phyloP scores from a whole-genome alignment of 2,329 filamentous ascomycete species.

The Mycogone perniciosa region DNA sequence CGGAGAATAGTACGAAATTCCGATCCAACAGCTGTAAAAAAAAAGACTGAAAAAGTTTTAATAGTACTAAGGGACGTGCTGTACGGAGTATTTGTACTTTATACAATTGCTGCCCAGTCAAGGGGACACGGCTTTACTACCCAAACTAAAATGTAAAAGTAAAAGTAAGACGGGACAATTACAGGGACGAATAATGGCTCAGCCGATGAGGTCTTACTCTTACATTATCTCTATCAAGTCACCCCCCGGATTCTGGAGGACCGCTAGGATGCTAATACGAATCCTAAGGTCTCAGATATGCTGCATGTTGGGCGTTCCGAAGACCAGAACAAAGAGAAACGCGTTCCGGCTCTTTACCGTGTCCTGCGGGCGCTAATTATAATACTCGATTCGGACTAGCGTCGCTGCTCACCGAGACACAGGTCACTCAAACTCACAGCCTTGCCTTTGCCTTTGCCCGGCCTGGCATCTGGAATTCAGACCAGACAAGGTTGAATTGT shows the following conservation, averaged over 20 bases:
- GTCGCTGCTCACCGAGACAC: slow-evolving; percentile 11
- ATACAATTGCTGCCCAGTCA: slow-evolving; percentile 9
- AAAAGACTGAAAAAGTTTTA: neutral
- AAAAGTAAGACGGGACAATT: neutral
- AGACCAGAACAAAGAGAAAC: neutral
- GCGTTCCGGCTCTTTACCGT: slow-evolving; percentile 10
- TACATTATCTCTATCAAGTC: neutral
- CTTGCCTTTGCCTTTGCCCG: slow-evolving; percentile 4
- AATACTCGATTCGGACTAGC: neutral
- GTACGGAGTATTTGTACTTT: too few relatives aligned
- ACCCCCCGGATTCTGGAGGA: neutral
- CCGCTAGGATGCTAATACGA: too few relatives aligned
- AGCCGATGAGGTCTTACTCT: slow-evolving; percentile 6
- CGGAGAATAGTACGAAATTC: neutral
- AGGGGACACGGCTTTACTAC: slow-evolving; percentile 4
- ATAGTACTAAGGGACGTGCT: too few relatives aligned
- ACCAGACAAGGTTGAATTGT: neutral
- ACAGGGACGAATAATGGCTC: slow-evolving; percentile 10
- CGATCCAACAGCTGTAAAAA: slow-evolving; percentile 5
- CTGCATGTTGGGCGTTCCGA: neutral
- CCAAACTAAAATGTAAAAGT: neutral
- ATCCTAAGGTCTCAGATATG: neutral
- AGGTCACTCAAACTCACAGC: slow-evolving; percentile 3
- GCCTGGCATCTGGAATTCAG: slow-evolving; percentile 1
- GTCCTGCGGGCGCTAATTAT: slow-evolving; percentile 1